Percentiles rank a stretch among this genome's conserved stretches.
phyloP scores from a whole-genome alignment of 768 basidiomycete genomes.

The Podaxis sp. region DNA sequence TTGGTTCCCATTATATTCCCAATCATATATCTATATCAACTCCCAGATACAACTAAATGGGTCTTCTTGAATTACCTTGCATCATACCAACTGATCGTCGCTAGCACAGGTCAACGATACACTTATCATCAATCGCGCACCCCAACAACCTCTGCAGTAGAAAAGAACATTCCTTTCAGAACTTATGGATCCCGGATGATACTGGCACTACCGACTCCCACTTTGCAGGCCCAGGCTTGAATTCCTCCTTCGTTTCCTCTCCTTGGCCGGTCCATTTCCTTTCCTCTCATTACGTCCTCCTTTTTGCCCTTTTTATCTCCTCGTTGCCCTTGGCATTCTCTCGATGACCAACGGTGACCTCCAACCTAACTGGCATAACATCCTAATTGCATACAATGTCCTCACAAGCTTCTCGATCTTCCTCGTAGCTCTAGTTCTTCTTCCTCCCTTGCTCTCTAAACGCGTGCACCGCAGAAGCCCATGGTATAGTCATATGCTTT shows the following conservation, averaged over 20 bases:
- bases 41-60: background rate
- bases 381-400: slow-evolving; percentile 2
- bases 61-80: background rate
- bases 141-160: background rate
- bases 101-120: background rate
- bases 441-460: slow-evolving; percentile 2
- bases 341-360: background rate
- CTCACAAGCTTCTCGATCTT: background rate
- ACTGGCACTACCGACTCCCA: background rate
- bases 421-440: background rate
- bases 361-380: background rate
- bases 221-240: background rate
- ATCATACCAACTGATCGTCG: background rate
- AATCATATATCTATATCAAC: background rate
- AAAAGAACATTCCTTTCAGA: background rate
- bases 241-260: background rate
- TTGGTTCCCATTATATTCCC: background rate
- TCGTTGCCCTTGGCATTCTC: background rate
- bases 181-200: background rate
- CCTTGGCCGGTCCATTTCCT: background rate
- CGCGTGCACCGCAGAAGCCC: background rate
- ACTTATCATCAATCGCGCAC: background rate
- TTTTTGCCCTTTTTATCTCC: background rate
- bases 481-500: slow-evolving; percentile 9
- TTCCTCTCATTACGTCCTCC: background rate